These are phyloP conservation scores for Zasmidium citrigriseum DNA, from an alignment of 2,329 filamentous ascomycete species.

Conservation along the genomic window DNA sequence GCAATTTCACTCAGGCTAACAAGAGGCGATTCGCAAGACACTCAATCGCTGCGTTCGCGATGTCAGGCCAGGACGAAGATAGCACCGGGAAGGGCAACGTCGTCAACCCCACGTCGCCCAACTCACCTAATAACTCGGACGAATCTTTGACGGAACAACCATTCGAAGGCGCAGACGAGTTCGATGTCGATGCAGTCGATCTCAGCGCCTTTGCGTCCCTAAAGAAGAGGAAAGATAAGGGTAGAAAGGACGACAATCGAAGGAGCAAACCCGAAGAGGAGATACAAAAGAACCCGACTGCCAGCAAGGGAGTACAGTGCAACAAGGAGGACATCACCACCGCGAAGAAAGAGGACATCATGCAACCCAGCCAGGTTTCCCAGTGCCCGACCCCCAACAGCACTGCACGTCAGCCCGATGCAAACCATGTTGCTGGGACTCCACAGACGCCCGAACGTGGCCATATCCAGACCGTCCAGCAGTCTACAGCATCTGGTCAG, in stretches of 20 bases:
- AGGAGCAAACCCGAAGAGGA: not conserved
- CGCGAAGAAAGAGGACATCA: not conserved
- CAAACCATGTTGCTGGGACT: not conserved
- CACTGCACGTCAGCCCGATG: no score
- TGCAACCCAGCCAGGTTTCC: no score
- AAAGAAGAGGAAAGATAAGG: not conserved
- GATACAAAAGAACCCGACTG: not conserved
- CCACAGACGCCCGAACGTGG: not conserved
- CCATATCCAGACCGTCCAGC: no score
- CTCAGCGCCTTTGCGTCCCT: not conserved
- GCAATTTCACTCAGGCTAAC: no score
- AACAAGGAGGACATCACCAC: not conserved
- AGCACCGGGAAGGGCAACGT: not conserved
- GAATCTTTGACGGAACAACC: not conserved
- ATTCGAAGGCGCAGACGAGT: not conserved
- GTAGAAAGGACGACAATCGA: not conserved
- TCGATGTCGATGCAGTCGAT: not conserved
- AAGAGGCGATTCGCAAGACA: no score
- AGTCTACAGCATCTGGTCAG: no score
- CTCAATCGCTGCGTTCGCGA: no score
- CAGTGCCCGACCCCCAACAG: no score
- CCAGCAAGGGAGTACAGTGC: not conserved
- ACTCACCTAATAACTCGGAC: not conserved
- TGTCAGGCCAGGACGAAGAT: not conserved
- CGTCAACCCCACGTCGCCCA: not conserved